Percentiles rank a stretch among this genome's conserved stretches.
Evolutionary conservation across 441 rosid genomes (phyloP).

Genomic region (Dalechampia spathulata): DNA sequence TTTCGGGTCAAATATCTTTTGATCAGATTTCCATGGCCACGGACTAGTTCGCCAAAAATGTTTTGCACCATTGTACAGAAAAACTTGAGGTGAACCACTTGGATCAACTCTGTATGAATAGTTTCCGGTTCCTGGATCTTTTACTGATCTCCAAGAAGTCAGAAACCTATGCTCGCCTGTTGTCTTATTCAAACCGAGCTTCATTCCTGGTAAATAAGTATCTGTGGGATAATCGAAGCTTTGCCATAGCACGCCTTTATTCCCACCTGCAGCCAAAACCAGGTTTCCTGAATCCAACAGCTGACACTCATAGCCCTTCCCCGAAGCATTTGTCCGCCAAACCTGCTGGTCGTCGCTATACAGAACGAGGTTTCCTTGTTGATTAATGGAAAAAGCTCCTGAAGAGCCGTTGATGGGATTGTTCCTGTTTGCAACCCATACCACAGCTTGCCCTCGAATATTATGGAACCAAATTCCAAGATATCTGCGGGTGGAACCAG

Average conservation of each 20-base stretch:
- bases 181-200: background rate
- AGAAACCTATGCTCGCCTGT: slow-evolving; percentile 1
- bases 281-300: slow-evolving; percentile 33
- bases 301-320: background rate
- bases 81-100: slow-evolving; percentile 12
- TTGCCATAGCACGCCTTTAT: slow-evolving; percentile 8
- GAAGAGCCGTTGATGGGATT: slow-evolving; percentile 13
- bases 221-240: slow-evolving; percentile 14
- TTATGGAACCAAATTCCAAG: slow-evolving; percentile 25
- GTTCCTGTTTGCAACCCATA: slow-evolving; percentile 24
- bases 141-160: slow-evolving; percentile 12
- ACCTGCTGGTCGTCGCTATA: background rate
- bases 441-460: slow-evolving; percentile 8
- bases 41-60: background rate
- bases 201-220: slow-evolving; percentile 6
- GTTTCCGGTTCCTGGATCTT: slow-evolving; percentile 5
- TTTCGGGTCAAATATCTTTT: background rate
- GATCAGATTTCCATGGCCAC: slow-evolving; percentile 10
- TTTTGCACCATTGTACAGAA: slow-evolving; percentile 15
- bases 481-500: background rate
- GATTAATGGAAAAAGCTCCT: slow-evolving; percentile 5
- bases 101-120: background rate
- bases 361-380: slow-evolving; percentile 11
- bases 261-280: background rate
- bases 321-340: slow-evolving; percentile 19